phyloP scores from a whole-genome alignment of 202 grass and related monocot species.

The Eragrostis tef region DNA sequence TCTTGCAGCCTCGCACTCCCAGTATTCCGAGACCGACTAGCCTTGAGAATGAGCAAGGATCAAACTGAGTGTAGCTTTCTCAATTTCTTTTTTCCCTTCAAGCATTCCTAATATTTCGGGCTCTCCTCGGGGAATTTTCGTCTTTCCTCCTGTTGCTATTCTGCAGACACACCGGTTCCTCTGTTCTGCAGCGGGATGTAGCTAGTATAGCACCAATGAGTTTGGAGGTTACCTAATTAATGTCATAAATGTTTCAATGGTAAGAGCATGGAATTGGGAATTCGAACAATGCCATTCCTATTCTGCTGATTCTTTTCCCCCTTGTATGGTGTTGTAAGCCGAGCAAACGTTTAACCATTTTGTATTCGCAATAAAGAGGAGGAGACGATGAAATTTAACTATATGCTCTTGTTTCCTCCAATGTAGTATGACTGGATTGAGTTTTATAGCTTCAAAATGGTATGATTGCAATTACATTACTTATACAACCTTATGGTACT shows the following conservation, averaged over 20 bases:
- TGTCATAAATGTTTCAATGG: conserved; percentile 49
- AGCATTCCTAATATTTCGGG: conserved; percentile 41
- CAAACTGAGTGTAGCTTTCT: conserved; percentile 39
- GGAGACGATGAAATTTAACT: conserved; percentile 30
- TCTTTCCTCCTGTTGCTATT: conserved; percentile 50
- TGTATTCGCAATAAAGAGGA: conserved; percentile 57
- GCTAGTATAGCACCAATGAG: conserved; percentile 54
- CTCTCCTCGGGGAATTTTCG: conserved; percentile 39
- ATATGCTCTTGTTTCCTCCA: conserved; percentile 17
- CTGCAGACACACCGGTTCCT: conserved; percentile 36
- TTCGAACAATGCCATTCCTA: conserved; percentile 53
- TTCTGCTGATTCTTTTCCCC: conserved; percentile 50
- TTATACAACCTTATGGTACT: conserved; percentile 16
- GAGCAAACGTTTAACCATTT: conserved; percentile 32
- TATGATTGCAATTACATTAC: background rate
- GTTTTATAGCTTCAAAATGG: background rate
- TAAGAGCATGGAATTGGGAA: conserved; percentile 50
- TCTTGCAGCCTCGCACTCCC: conserved; percentile 73
- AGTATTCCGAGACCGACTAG: conserved; percentile 57
- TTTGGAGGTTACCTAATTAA: conserved; percentile 52
- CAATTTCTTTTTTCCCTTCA: background rate
- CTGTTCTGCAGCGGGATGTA: conserved; percentile 53
- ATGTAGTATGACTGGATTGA: conserved; percentile 6
- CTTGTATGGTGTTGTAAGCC: conserved; percentile 50
- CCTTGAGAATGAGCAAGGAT: conserved; percentile 36